Evolutionary conservation across 1,284 basidiomycete genomes (phyloP), one percentile per base, ranked within the genome.

Genomic region (Sphaerobolus stellatus): DNA sequence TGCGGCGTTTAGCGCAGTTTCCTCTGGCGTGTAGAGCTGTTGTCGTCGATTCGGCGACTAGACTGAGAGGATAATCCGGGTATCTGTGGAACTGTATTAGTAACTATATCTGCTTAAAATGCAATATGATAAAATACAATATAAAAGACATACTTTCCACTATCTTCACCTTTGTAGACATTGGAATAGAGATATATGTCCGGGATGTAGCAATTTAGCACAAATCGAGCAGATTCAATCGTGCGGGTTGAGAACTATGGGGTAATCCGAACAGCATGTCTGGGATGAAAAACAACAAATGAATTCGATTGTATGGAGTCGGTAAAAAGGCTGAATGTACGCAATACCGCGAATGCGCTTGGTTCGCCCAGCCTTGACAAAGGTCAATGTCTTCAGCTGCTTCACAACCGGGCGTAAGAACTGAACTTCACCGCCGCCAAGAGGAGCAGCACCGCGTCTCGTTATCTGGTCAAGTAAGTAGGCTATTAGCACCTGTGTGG

Each of bases 131-230:
- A 20, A 44, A 36, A 6, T 29, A 43, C 18, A 48, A 29, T 20
- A 55, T n/a, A n/a, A 5, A 55, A n/a, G 16, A 75, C 90, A 59
- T 60, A 91, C 91, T 94, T 96, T 69, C 97, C 97, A 60, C 92
- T 93, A 59, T 99, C 97, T 22, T 94, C 92, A 8, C 95, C 95
- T 67, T 96, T 94, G 74, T 98, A 99, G 13, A 98, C 94, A 64
- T 99, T 97, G 1, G 97, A 97, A 68, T 98, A 97, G 25, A 99
- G 83, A 71, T 99, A 98, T 27, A 98, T 92, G 68, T 99, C 97
- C 25, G 96, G 96, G 58, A 99, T 97, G 71, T 92, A 98, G 4
- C 94, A 86, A 66, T 98, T 98, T 33, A 99, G 79, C 24, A 99
- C 80, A 2, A 90, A 91, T 40, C 97, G 84, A 9, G 93, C 86